Percentiles rank a stretch among this genome's conserved stretches.
phyloP scores from a whole-genome alignment of 352 stramenopile species.

The Phytopythium delawarense region DNA sequence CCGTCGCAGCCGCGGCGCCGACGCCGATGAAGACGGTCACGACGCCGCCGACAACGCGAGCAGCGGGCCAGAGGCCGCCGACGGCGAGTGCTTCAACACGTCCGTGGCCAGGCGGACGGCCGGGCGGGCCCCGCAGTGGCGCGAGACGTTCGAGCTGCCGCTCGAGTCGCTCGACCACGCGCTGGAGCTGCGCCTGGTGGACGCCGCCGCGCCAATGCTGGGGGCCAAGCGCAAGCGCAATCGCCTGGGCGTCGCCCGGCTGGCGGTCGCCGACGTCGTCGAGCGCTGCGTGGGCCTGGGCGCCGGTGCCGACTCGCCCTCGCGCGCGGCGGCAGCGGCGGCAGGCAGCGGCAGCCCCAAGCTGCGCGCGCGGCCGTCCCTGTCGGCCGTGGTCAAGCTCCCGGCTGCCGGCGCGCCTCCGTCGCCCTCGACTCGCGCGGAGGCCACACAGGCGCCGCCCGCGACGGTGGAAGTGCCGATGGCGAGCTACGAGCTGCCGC shows the following conservation, averaged over 20 bases:
- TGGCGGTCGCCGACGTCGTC: conserved; percentile 47
- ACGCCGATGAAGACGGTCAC: not conserved
- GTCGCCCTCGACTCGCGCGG: not conserved
- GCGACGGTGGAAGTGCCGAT: conserved; percentile 23
- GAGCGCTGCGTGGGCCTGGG: conserved; percentile 16
- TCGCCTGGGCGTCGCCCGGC: conserved; percentile 41
- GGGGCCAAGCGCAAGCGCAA: conserved; percentile 22
- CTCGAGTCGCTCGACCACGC: conserved; percentile 43
- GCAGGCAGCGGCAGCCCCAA: not conserved
- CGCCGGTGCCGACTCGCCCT: conserved; percentile 8
- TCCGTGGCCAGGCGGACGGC: conserved; percentile 43
- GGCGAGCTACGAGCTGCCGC: conserved; percentile 58
- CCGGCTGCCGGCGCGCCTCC: not conserved
- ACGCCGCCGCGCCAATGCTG: conserved; percentile 34
- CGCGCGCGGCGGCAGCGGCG: not conserved
- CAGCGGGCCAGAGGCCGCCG: conserved; percentile 1
- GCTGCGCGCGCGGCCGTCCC: not conserved
- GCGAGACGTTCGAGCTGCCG: conserved; percentile 52
- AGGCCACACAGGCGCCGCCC: not conserved
- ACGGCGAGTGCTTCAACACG: conserved; percentile 32
- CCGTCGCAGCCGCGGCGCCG: not conserved
- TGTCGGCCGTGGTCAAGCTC: not conserved
- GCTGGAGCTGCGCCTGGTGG: conserved; percentile 44
- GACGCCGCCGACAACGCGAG: not conserved
- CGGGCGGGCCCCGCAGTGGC: conserved; percentile 56